Conservation (phyloP, 352 stramenopile genomes). For the Globisporangium rhizosaccharum region DNA sequence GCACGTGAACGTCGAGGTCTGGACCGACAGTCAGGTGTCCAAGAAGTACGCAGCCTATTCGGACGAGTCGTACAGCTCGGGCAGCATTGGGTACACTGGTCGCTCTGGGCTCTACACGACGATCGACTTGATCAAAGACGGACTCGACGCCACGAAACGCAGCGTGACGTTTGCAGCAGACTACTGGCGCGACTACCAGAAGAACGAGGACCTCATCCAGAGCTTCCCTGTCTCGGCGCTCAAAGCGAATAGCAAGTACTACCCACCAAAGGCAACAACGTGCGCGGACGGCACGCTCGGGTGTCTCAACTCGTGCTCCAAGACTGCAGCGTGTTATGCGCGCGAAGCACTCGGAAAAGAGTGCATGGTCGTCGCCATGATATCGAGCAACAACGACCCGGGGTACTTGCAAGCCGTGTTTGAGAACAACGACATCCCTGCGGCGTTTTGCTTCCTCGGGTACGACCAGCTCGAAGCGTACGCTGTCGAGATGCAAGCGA, state of each 20-base stretch:
- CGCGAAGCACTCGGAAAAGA: conserved; percentile 11
- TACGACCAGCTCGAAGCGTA: conserved; percentile 13
- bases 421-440: conserved; percentile 20
- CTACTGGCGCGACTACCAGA: conserved; percentile 43
- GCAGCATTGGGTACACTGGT: conserved; percentile 36
- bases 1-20: conserved; percentile 5
- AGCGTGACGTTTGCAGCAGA: conserved; percentile 27
- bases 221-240: conserved; percentile 6
- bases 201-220: conserved; percentile 6
- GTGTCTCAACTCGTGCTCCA: conserved; percentile 31
- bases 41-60: conserved; percentile 6
- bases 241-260: conserved; percentile 15
- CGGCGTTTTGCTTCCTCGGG: conserved; percentile 33
- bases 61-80: conserved; percentile 31
- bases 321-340: conserved; percentile 15
- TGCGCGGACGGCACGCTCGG: conserved; percentile 27
- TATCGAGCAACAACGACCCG: conserved; percentile 10
- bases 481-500: conserved; percentile 22
- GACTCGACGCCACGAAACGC: conserved; percentile 1
- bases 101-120: conserved; percentile 37
- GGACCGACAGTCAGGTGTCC: neutral
- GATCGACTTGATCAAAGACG: conserved; percentile 18
- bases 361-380: conserved; percentile 24
- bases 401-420: conserved; percentile 22
- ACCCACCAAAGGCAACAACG: conserved; percentile 6